phyloP scores from a whole-genome alignment of 257 asterid species.

The Handroanthus guayacan region DNA sequence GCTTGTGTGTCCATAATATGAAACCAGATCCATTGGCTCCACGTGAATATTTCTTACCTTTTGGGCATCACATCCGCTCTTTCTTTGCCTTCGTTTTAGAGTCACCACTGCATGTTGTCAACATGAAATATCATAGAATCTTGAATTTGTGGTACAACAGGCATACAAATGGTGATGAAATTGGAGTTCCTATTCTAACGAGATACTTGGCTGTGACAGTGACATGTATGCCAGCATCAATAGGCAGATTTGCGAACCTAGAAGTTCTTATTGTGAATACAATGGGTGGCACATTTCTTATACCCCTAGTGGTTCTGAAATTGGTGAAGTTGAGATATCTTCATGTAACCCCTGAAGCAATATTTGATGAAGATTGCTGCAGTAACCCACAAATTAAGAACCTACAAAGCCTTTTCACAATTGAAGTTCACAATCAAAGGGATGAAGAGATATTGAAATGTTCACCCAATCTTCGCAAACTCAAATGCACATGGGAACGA shows the following conservation, averaged over 20 bases:
- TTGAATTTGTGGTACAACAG: neutral
- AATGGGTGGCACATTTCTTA: neutral
- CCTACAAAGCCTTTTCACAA: neutral
- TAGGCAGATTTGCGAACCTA: neutral
- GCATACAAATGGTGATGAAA: neutral
- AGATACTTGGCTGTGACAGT: neutral
- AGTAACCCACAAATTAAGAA: neutral
- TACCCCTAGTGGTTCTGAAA: neutral
- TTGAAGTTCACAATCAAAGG: neutral
- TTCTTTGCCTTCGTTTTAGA: neutral
- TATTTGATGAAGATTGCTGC: neutral
- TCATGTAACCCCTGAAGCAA: neutral
- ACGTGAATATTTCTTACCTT: neutral
- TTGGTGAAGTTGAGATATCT: conserved; percentile 28
- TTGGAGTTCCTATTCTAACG: neutral
- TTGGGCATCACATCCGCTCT: neutral
- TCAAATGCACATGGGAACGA: neutral
- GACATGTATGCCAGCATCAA: neutral
- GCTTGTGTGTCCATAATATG: neutral
- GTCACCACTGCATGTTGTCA: too few relatives aligned
- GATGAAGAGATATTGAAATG: conserved; percentile 10
- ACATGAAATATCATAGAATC: neutral
- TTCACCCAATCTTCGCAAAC: neutral
- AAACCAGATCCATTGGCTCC: neutral
- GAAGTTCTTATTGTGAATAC: neutral